phyloP scores from a whole-genome alignment of 2,329 filamentous ascomycete species.

The Ceratocystis cubensis region DNA sequence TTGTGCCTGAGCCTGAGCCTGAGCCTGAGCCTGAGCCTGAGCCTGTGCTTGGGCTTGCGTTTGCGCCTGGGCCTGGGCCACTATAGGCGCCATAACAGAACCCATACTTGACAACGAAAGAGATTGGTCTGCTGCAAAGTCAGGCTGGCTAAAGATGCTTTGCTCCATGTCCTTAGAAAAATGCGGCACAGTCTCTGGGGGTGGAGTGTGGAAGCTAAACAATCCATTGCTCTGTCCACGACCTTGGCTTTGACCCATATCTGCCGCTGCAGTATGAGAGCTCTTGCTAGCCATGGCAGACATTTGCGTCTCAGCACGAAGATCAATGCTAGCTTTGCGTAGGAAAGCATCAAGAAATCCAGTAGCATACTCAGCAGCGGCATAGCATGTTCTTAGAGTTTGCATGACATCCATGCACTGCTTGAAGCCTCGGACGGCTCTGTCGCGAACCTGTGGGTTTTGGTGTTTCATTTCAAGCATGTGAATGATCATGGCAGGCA shows the following conservation, averaged over 20 bases:
- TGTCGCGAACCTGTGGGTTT: constrained; percentile 55
- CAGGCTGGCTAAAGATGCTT: background rate
- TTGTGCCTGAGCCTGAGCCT: background rate
- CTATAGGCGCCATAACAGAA: constrained; percentile 4
- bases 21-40: background rate
- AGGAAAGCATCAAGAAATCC: constrained; percentile 88
- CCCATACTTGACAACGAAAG: background rate
- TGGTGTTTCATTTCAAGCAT: constrained; percentile 83
- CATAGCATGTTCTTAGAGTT: constrained; percentile 75
- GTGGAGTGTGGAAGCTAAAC: constrained; percentile 38
- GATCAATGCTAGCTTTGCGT: constrained; percentile 69
- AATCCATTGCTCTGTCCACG: constrained; percentile 25
- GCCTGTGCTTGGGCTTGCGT: background rate
- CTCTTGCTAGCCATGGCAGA: background rate
- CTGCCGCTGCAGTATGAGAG: background rate
- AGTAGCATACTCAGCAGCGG: constrained; percentile 90
- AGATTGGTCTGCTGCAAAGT: background rate
- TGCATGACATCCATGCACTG: constrained; percentile 90
- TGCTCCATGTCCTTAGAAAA: background rate
- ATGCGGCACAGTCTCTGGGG: constrained; percentile 38
- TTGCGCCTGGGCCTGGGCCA: background rate
- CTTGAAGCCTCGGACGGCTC: constrained; percentile 68
- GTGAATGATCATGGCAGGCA: constrained; percentile 89
- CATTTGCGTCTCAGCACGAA: constrained; percentile 32
- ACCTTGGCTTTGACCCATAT: background rate